phyloP scores from a whole-genome alignment of 2,329 filamentous ascomycete species.

The Trichophyton equinum region DNA sequence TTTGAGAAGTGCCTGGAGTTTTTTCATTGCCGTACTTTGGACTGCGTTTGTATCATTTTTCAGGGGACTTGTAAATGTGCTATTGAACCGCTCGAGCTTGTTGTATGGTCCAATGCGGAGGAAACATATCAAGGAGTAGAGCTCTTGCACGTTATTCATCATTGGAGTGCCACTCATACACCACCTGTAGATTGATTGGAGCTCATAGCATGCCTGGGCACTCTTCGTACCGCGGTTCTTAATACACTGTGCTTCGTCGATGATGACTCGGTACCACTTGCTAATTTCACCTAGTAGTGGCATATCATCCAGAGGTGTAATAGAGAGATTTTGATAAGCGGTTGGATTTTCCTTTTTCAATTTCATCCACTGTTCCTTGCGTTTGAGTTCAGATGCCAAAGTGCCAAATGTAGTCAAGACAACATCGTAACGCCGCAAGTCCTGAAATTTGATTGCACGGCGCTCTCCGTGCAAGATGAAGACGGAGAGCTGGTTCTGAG shows the following conservation, averaged over 20 bases:
- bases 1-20: slow-evolving; percentile 63
- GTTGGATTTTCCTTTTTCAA: slow-evolving; percentile 37
- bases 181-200: slow-evolving; percentile 53
- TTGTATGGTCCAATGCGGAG: slow-evolving; percentile 65
- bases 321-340: slow-evolving; percentile 21
- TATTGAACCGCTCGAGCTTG: slow-evolving; percentile 49
- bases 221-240: slow-evolving; percentile 58
- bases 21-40: slow-evolving; percentile 47
- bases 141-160: slow-evolving; percentile 73
- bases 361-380: slow-evolving; percentile 41
- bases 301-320: slow-evolving; percentile 30
- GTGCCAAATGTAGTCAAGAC: slow-evolving; percentile 71
- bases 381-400: slow-evolving; percentile 54
- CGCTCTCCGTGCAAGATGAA: slow-evolving; percentile 57
- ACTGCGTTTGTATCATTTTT: slow-evolving; percentile 27
- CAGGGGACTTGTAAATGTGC: slow-evolving; percentile 43
- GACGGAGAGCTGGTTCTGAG: slow-evolving; percentile 46
- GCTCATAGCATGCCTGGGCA: slow-evolving; percentile 45
- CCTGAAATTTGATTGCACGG: slow-evolving; percentile 43
- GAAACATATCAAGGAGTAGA: slow-evolving; percentile 67
- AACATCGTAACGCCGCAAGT: slow-evolving; percentile 56
- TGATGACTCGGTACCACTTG: slow-evolving; percentile 56
- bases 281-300: slow-evolving; percentile 49
- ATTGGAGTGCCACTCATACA: slow-evolving; percentile 74
- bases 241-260: slow-evolving; percentile 71